Base-by-base conservation (phyloP, 2,329 filamentous ascomycete genomes). In the Cladosporium halotolerans region DNA sequence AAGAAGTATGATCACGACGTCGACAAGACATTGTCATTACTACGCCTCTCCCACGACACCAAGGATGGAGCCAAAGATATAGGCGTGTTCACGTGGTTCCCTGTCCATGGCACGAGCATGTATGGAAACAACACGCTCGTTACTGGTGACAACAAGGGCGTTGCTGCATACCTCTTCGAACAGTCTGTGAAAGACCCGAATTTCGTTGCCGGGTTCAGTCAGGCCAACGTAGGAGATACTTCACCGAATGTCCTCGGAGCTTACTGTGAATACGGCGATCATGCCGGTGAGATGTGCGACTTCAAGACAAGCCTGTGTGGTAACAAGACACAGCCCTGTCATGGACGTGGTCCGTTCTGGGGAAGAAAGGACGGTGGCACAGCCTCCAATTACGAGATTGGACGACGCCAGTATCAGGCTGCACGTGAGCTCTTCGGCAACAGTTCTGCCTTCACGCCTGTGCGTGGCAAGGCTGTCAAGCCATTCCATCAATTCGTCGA, bases 101-200 rank as follows among this genome's bases (percentile, higher is more conserved):
- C 92, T 2, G 88, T 91, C 0, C 92, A 97, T 68, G 91, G 91
- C 44, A 97, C 92, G 0, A 95, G 89, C 0, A 81, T 96, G 70
- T 82, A 91, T 19, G 86, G 88, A 52, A 96, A 96, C 72, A 96
- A 96, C 71, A 96, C 90, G 0, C 77, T 96, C 11, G 82, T 93
- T 47, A 85, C 90, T 2, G 92, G 89, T n/a, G 92, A 97, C 69
- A 97, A 97, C 74, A 97, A 97, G 72, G 92, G 92, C 10, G 89
- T 96, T 6, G 91, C 92, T 2, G 88, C 91, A 0, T 86, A 86
- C 66, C 74, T 96, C 10, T 85, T 96, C 50, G 92, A 97, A 67
- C 80, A 86, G 59, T 64, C 63, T 1, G 77, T 86, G 45, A 67
- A 72, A 2, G 70, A 69, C n/a, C 74, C 82, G 2, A 80, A 78